Percentiles rank a stretch among this genome's conserved stretches.
Conservation (phyloP, 192 early-diverging fungal species). For the Umbelopsis vinacea region DNA sequence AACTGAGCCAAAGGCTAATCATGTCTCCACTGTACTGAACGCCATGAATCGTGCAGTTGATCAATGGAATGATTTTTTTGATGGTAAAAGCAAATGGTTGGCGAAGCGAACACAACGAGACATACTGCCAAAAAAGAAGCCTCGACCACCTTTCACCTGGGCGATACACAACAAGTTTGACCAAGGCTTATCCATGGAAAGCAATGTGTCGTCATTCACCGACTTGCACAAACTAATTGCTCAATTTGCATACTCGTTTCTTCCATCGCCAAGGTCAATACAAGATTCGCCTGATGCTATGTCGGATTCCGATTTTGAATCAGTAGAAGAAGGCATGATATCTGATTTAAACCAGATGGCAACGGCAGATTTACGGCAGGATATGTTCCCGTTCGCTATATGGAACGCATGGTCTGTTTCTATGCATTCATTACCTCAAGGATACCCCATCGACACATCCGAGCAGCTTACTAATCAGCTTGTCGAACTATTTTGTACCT, state of each 20-base stretch:
- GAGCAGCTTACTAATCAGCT: slow-evolving; percentile 25
- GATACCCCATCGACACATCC: slow-evolving; percentile 20
- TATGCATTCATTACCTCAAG: slow-evolving; percentile 18
- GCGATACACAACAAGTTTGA: not conserved
- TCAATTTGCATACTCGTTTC: slow-evolving; percentile 13
- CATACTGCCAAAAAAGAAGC: slow-evolving; percentile 1
- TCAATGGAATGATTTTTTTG: slow-evolving; percentile 22
- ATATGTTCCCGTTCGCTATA: slow-evolving; percentile 13
- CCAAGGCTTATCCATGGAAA: slow-evolving; percentile 25
- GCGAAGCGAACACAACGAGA: slow-evolving; percentile 19
- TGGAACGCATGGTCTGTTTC: slow-evolving; percentile 24
- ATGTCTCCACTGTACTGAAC: slow-evolving; percentile 23
- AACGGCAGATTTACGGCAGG: not conserved
- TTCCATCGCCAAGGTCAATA: not conserved
- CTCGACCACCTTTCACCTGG: slow-evolving; percentile 20
- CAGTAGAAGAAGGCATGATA: not conserved
- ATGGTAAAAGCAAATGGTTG: slow-evolving; percentile 14
- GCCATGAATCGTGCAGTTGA: slow-evolving; percentile 26
- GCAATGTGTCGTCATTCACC: slow-evolving; percentile 22
- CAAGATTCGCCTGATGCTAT: not conserved
- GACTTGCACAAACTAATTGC: slow-evolving; percentile 18
- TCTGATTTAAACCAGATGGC: not conserved
- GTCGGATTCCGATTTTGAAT: not conserved
- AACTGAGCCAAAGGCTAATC: slow-evolving; percentile 27
- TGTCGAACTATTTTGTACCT: slow-evolving; percentile 12